Percentiles rank a stretch among this genome's conserved stretches.
These are phyloP conservation scores for Cubamyces sp. DNA, from an alignment of 768 basidiomycete genomes.

Conservation along the genomic window DNA sequence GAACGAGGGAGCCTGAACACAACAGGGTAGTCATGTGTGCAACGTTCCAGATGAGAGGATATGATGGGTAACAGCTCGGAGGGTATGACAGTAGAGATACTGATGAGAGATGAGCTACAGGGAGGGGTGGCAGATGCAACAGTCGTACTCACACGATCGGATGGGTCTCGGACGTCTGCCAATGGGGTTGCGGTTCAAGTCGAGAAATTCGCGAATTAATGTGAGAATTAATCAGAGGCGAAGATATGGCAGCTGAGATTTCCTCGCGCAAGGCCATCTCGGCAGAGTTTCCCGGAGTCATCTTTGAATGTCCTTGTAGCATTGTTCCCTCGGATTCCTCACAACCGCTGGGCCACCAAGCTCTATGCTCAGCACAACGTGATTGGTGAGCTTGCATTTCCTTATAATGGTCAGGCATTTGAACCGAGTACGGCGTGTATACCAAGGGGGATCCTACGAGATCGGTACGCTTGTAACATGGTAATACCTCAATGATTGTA, in stretches of 20 bases:
- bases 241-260: constrained; percentile 57
- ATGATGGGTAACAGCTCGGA: constrained; percentile 50
- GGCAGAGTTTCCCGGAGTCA: constrained; percentile 17
- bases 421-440: constrained; percentile 68
- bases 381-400: constrained; percentile 58
- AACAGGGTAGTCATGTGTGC: constrained; percentile 26
- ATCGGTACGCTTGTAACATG: background rate
- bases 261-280: constrained; percentile 48
- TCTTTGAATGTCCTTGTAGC: background rate
- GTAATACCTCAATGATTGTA: background rate
- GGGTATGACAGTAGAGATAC: constrained; percentile 62
- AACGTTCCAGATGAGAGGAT: constrained; percentile 38
- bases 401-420: constrained; percentile 59
- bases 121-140: background rate
- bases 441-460: constrained; percentile 54
- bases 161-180: constrained; percentile 80
- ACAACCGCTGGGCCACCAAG: constrained; percentile 50
- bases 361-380: constrained; percentile 37
- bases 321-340: background rate
- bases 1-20: constrained; percentile 42
- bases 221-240: constrained; percentile 35
- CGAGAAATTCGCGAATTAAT: background rate
- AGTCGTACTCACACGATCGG: constrained; percentile 74
- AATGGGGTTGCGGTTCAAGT: constrained; percentile 15
- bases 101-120: constrained; percentile 24